These are phyloP conservation scores for Lumnitzera racemosa DNA, from an alignment of 345 rosid species.

Conservation along the genomic window DNA sequence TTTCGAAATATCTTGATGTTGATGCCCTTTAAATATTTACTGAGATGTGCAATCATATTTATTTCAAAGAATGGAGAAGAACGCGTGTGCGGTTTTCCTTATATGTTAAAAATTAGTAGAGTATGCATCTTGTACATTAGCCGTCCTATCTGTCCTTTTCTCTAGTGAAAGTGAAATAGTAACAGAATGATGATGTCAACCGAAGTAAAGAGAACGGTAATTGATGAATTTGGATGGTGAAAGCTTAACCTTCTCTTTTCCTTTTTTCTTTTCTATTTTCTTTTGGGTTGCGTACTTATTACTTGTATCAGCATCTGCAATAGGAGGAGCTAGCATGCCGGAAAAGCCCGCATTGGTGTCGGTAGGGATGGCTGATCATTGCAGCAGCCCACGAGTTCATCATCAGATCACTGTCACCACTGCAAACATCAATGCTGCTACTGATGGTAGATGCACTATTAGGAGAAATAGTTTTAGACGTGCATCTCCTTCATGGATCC, in stretches of 20 bases:
- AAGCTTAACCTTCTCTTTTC: constrained; percentile 10
- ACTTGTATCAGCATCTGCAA: background rate
- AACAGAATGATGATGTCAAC: constrained; percentile 11
- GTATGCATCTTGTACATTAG: too few species aligned
- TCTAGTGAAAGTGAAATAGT: constrained; percentile 11
- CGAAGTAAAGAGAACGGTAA: background rate
- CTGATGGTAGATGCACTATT: constrained; percentile 33
- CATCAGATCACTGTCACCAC: constrained; percentile 78
- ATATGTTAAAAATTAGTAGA: too few species aligned
- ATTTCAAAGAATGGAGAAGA: too few species aligned
- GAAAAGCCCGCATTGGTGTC: constrained; percentile 35
- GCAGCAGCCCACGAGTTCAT: constrained; percentile 31
- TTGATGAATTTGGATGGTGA: constrained; percentile 7
- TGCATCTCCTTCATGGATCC: constrained; percentile 40
- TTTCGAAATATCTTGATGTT: too few species aligned
- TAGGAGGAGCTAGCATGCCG: constrained; percentile 20
- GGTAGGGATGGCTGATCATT: constrained; percentile 29
- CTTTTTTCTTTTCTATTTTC: constrained; percentile 15
- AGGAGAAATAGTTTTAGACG: constrained; percentile 75
- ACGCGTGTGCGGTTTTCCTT: too few species aligned
- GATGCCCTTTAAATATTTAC: too few species aligned
- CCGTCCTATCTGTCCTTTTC: too few species aligned
- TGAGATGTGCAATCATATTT: too few species aligned
- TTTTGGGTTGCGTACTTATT: background rate
- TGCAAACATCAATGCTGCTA: constrained; percentile 20